Evolutionary conservation across 805 yeast genomes (phyloP).

Genomic region (Wickerhamomyces kurtzmanii): DNA sequence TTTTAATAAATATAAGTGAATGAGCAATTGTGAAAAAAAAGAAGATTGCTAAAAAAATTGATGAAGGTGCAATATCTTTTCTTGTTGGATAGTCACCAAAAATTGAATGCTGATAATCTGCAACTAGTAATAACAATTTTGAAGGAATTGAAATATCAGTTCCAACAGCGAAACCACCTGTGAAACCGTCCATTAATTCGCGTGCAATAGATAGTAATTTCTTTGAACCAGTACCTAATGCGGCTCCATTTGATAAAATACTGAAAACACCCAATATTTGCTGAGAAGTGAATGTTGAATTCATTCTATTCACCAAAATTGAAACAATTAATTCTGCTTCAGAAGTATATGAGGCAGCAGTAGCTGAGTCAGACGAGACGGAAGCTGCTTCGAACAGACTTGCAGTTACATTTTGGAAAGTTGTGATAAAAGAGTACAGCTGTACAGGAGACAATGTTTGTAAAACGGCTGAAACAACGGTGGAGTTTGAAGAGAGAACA

Average conservation of each 20-base stretch:
- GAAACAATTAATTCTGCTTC: constrained; percentile 9
- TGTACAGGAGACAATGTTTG: constrained; percentile 11
- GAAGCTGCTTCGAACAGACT: constrained; percentile 9
- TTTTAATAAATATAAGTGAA: constrained; percentile 31
- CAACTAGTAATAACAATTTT: constrained; percentile 9
- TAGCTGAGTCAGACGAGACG: constrained; percentile 3
- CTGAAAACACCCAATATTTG: constrained; percentile 15
- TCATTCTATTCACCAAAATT: constrained; percentile 8
- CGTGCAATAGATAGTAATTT: constrained; percentile 10
- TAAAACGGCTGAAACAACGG: constrained; percentile 10
- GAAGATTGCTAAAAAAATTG: constrained; percentile 46
- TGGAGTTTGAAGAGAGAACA: constrained; percentile 11
- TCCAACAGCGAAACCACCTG: constrained; percentile 2
- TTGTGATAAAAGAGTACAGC: constrained; percentile 7
- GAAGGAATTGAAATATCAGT: constrained; percentile 6
- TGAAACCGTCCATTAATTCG: constrained; percentile 9
- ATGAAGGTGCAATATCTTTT: constrained; percentile 50
- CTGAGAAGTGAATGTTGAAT: constrained; percentile 10
- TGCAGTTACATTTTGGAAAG: constrained; percentile 13
- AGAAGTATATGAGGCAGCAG: constrained; percentile 2
- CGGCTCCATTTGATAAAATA: constrained; percentile 15
- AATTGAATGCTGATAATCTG: constrained; percentile 32
- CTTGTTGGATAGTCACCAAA: constrained; percentile 55
- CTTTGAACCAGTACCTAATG: constrained; percentile 16
- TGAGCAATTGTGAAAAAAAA: constrained; percentile 36